Evolutionary conservation across 768 basidiomycete genomes (phyloP).

Genomic region (Cystofilobasidium bisporidii): DNA sequence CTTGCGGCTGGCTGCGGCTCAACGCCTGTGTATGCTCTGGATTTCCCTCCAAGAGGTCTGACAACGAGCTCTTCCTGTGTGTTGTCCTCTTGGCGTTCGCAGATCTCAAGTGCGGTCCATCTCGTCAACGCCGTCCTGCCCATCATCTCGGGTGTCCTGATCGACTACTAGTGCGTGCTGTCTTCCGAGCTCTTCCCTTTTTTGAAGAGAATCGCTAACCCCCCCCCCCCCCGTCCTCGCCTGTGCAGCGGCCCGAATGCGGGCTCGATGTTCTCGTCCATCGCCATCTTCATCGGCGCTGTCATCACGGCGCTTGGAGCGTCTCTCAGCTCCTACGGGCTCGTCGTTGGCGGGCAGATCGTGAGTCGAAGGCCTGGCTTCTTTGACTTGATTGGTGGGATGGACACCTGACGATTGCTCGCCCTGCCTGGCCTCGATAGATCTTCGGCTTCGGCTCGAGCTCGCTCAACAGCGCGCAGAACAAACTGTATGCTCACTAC

Average conservation of each 20-base stretch:
- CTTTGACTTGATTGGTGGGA: too few relatives aligned
- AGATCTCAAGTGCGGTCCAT: constrained; percentile 17
- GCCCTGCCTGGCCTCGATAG: not conserved
- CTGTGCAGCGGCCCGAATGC: constrained; percentile 18
- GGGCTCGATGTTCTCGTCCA: constrained; percentile 34
- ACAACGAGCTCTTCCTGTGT: not conserved
- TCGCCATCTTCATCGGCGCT: constrained; percentile 35
- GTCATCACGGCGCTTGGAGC: constrained; percentile 27
- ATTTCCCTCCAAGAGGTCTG: too few relatives aligned
- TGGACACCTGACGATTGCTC: too few relatives aligned
- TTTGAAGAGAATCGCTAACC: too few relatives aligned
- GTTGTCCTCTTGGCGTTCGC: not conserved
- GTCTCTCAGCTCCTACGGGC: not conserved
- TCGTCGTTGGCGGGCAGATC: constrained; percentile 27
- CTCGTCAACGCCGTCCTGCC: constrained; percentile 38
- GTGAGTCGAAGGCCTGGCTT: constrained; percentile 2
- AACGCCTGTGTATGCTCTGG: too few relatives aligned
- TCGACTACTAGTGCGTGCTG: constrained; percentile 32
- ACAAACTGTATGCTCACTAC: constrained; percentile 38
- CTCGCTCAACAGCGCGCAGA: constrained; percentile 36
- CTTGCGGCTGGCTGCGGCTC: too few relatives aligned
- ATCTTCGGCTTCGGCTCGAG: constrained; percentile 36
- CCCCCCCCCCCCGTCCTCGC: too few relatives aligned
- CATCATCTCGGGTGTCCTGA: constrained; percentile 37
- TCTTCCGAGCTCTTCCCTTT: too few relatives aligned